Evolutionary conservation across 164 flowering plant species (phyloP), one percentile per base, ranked within the genome.

Genomic region (Tetracentron sinense): DNA sequence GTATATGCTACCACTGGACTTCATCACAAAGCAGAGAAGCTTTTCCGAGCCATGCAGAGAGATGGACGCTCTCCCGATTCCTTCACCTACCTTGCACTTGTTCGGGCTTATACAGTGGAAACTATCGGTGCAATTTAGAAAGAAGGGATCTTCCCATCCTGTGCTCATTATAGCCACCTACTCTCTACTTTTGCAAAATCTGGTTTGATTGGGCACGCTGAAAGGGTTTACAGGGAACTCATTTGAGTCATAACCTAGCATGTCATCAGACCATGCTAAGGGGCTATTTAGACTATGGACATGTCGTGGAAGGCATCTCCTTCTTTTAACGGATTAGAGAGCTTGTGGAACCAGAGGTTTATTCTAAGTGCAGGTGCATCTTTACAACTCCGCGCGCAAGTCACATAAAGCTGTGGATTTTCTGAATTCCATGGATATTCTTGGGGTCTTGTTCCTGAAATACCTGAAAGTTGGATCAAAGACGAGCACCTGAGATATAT

Each of bases 331-430:
- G 60, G 48, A 68, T 83, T 14, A 62, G 64, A 3, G 65, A 63
- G 50, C 69, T 58, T 59, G 72, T 74, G 10, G 64, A 77, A 67
- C 66, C 79, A n/a, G 91, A 67, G 73, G 62, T 88, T 83, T 73
- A 70, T 85, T 7, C 68, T 83, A 75, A 92, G 93, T 75, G 86
- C 90, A 14, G 90, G 82, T 84, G 68, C 88, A 83, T 64, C 77
- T 88, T 31, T 92, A 86, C 74, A 79, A 69, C 68, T 67, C 72
- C 38, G 78, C 64, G 19, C 85, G 86, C 47, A 74, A 73, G 63
- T 77, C 78, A 54, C 19, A 6, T 2, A 65, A 75, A 71, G 92
- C 89, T 50, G 68, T 70, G 59, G 65, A 30, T 63, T n/a, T 83
- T 65, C 61, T 85, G 57, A 69, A 73, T 68, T 82, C 73, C 47